Evolutionary conservation across 345 rosid species (phyloP).

Genomic region (Brassica juncea): DNA sequence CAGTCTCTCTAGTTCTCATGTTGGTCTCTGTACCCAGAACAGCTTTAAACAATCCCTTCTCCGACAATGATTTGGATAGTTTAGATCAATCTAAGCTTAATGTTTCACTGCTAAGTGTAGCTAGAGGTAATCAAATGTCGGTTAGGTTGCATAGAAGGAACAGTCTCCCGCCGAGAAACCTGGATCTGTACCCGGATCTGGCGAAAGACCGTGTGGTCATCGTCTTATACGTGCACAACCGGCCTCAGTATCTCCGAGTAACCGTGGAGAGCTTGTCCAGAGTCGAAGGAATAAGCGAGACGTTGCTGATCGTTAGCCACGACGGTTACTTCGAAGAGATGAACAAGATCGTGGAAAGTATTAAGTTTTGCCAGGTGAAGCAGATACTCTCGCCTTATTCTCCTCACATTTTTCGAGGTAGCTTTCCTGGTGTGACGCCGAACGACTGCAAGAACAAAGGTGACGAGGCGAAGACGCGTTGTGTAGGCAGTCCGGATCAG

Average conservation of each 20-base stretch:
- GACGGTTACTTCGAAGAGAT: slow-evolving; percentile 91
- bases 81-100: slow-evolving; percentile 24
- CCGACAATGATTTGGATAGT: slow-evolving; percentile 32
- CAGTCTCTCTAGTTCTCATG: slow-evolving; percentile 54
- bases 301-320: slow-evolving; percentile 86
- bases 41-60: slow-evolving; percentile 34
- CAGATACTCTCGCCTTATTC: slow-evolving; percentile 88
- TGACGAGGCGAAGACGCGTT: slow-evolving; percentile 53
- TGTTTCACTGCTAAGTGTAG: slow-evolving; percentile 47
- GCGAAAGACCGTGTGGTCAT: slow-evolving; percentile 68
- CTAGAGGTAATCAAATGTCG: slow-evolving; percentile 60
- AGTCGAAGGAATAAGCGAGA: slow-evolving; percentile 83
- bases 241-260: slow-evolving; percentile 81
- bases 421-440: slow-evolving; percentile 71
- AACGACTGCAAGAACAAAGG: slow-evolving; percentile 75
- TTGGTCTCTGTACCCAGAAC: slow-evolving; percentile 56
- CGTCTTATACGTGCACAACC: slow-evolving; percentile 87
- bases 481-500: slow-evolving; percentile 87
- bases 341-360: slow-evolving; percentile 75
- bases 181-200: slow-evolving; percentile 64
- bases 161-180: slow-evolving; percentile 65
- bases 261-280: slow-evolving; percentile 79
- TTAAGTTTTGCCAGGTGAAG: slow-evolving; percentile 86
- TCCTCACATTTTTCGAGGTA: slow-evolving; percentile 61
- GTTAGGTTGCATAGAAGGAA: slow-evolving; percentile 61